phyloP scores from a whole-genome alignment of 2,329 filamentous ascomycete species.

The Ophiostoma pallidulum region DNA sequence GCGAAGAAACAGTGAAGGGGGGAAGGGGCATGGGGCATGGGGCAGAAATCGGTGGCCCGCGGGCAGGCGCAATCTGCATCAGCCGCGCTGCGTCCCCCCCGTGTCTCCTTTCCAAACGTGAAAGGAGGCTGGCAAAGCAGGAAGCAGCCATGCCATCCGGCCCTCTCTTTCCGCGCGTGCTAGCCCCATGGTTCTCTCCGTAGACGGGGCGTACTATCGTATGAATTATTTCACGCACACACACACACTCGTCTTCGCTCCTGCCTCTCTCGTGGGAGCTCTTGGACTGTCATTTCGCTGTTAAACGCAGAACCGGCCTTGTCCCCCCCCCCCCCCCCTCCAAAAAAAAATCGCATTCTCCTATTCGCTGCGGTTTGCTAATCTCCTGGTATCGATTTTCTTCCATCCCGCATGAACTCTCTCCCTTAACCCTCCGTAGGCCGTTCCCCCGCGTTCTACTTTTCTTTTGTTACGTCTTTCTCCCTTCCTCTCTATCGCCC shows the following conservation, averaged over 20 bases:
- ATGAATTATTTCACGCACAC: slow-evolving; percentile 10
- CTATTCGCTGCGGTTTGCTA: no score
- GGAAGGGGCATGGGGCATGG: no score
- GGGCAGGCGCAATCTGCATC: background rate
- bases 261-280: slow-evolving; percentile 1
- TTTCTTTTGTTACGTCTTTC: background rate
- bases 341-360: no score
- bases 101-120: background rate
- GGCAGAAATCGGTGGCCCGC: background rate
- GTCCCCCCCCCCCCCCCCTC: no score
- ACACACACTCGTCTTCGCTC: no score
- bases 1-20: no score
- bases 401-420: no score
- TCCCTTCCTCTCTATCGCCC: background rate
- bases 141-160: no score
- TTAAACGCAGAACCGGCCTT: background rate
- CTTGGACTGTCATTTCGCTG: slow-evolving; percentile 1
- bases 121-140: no score
- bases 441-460: no score
- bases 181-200: slow-evolving; percentile 1
- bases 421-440: no score
- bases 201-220: background rate
- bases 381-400: background rate
- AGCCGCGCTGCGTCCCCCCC: background rate
- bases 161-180: background rate